phyloP scores from a whole-genome alignment of 495 filamentous ascomycete species.

The Amphirosellinia nigrospora region DNA sequence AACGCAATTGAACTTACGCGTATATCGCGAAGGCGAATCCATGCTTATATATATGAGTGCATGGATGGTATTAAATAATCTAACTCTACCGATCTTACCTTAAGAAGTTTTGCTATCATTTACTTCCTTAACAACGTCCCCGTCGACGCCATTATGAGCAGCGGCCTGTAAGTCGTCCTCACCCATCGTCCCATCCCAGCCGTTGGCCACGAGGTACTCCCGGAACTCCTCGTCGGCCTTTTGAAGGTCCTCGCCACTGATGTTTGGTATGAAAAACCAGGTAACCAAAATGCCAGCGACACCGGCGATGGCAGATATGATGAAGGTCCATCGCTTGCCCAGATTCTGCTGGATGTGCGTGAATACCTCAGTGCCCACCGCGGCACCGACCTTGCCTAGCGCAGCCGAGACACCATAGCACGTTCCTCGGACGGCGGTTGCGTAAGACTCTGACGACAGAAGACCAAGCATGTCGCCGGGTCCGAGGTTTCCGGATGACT shows the following conservation, averaged over 20 bases:
- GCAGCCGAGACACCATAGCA: slow-evolving; percentile 61
- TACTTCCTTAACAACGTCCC: slow-evolving; percentile 5
- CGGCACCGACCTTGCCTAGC: slow-evolving; percentile 58
- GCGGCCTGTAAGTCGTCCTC: slow-evolving; percentile 25
- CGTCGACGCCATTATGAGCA: not conserved
- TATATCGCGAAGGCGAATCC: not conserved
- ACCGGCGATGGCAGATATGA: slow-evolving; percentile 59
- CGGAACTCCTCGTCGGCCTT: slow-evolving; percentile 52
- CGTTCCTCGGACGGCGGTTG: slow-evolving; percentile 57
- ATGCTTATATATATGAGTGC: not conserved
- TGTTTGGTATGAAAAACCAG: slow-evolving; percentile 57
- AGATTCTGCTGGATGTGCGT: slow-evolving; percentile 48
- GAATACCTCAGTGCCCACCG: slow-evolving; percentile 60
- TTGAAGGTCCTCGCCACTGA: slow-evolving; percentile 52
- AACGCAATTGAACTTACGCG: no score
- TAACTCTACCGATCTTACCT: not conserved
- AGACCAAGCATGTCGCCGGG: slow-evolving; percentile 60
- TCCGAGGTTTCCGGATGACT: slow-evolving; percentile 57
- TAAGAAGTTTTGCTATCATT: not conserved
- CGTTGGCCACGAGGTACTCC: slow-evolving; percentile 53
- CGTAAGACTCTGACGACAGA: slow-evolving; percentile 56
- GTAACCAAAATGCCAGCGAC: slow-evolving; percentile 58
- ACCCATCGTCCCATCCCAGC: slow-evolving; percentile 58
- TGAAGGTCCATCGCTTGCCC: slow-evolving; percentile 59
- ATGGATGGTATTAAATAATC: not conserved